Evolutionary conservation across 106 monocot genomes (phyloP).

Genomic region (Narthecium ossifragum): DNA sequence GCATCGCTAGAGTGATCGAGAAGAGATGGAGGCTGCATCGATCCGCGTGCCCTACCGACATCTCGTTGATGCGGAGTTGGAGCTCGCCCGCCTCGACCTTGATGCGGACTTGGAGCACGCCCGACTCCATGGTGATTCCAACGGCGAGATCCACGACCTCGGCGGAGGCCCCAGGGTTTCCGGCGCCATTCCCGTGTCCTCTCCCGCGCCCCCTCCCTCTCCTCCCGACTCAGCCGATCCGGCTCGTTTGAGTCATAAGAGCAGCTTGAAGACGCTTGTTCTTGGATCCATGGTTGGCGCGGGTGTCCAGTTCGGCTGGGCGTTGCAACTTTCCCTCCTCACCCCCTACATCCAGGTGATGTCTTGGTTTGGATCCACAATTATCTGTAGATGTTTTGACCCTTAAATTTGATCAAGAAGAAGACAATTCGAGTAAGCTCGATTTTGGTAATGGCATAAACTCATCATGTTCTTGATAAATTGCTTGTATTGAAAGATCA

Average conservation of each 20-base stretch:
- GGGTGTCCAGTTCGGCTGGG: slow-evolving; percentile 98
- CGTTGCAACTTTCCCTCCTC: slow-evolving; percentile 86
- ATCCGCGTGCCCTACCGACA: slow-evolving; percentile 35
- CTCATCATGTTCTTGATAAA: no score
- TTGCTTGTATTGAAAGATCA: no score
- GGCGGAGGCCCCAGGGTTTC: background rate
- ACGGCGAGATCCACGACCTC: slow-evolving; percentile 8
- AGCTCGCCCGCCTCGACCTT: slow-evolving; percentile 15
- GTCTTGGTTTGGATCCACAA: slow-evolving; percentile 1
- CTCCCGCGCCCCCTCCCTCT: background rate
- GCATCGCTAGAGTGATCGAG: no score
- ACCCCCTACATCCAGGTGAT: slow-evolving; percentile 93
- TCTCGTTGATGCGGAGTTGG: slow-evolving; percentile 30
- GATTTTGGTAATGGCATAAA: no score
- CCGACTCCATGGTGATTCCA: background rate
- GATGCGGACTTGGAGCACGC: slow-evolving; percentile 30
- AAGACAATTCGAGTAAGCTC: no score
- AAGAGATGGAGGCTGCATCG: slow-evolving; percentile 14
- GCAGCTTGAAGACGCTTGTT: slow-evolving; percentile 53
- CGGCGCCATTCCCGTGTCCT: slow-evolving; percentile 10
- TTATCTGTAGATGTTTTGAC: no score
- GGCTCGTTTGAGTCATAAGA: slow-evolving; percentile 1
- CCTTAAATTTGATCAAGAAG: no score
- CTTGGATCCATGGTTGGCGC: slow-evolving; percentile 80
- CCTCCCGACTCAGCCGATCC: background rate